Base-by-base conservation (phyloP, 73 alveolate genomes). In the Vitrella brassicaformis region DNA sequence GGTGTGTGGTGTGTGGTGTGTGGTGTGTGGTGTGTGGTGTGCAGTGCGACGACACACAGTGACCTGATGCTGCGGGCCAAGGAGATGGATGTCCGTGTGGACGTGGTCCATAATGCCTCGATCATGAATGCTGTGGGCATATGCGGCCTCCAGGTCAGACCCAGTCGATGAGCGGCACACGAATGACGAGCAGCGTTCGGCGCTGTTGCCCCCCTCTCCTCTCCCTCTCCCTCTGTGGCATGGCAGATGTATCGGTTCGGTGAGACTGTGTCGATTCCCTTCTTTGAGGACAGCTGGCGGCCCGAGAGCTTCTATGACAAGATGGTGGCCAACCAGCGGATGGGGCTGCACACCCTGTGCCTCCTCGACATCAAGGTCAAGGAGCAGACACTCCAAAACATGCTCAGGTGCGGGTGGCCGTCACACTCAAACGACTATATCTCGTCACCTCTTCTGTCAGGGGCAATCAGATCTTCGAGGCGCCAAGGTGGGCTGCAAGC, bases 211-310 rank as follows among this genome's bases (percentile, higher is more conserved):
- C n/a, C n/a, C n/a, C n/a, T n/a, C n/a, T n/a, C n/a, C n/a, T n/a
- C n/a, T n/a, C n/a, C n/a, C n/a, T n/a, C n/a, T n/a, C n/a, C n/a
- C n/a, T n/a, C n/a, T n/a, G n/a, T n/a, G n/a, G n/a, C n/a, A n/a
- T n/a, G n/a, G n/a, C n/a, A n/a, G n/a, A n/a, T n/a, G n/a, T n/a
- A n/a, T n/a, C n/a, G 97, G 84, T 95, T 93, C 82, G 99, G 99
- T n/a, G 98, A 95, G 85, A 93, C 96, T 14, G 97, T 95, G 8
- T 90, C 98, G 69, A 86, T 95, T 66, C 98, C 98, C 46, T 95
- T 93, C 89, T 95, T 95, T 82, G 91, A 98, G 19, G 97, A 95
- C 86, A 93, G 92, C 72, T 95, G 99, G 99, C 88, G 93, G 71
- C 99, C 99, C 27, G 93, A 95, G 78, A 81, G 95, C 75, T 95